Percentiles rank a stretch among this genome's conserved stretches.
These are phyloP conservation scores for Dothideomycetes sp. DNA, from an alignment of 2,329 filamentous ascomycete species.

Conservation along the genomic window DNA sequence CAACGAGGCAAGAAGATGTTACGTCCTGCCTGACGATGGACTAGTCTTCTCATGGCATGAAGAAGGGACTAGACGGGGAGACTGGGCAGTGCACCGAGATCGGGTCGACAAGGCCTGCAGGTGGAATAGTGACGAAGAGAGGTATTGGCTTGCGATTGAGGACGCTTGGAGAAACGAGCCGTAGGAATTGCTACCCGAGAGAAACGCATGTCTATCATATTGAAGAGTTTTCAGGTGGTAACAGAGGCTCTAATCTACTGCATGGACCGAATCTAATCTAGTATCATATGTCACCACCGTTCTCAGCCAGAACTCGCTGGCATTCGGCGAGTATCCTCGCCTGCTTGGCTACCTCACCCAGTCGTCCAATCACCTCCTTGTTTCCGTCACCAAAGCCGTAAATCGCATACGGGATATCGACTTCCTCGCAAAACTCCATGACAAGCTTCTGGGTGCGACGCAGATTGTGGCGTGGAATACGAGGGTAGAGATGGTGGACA, in stretches of 20 bases:
- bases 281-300: conserved; percentile 17
- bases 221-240: too few species aligned
- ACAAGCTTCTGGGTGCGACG: conserved; percentile 64
- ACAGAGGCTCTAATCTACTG: too few species aligned
- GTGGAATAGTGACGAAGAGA: background rate
- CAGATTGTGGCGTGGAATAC: conserved; percentile 76
- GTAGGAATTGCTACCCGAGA: too few species aligned
- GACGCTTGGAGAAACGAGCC: too few species aligned
- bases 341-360: conserved; percentile 60
- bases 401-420: conserved; percentile 72
- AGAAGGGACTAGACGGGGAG: too few species aligned
- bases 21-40: too few species aligned
- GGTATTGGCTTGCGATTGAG: too few species aligned
- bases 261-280: background rate
- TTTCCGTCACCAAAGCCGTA: conserved; percentile 81
- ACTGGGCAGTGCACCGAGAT: too few species aligned
- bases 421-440: conserved; percentile 70
- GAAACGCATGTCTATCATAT: too few species aligned
- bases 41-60: background rate
- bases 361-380: conserved; percentile 62
- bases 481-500: conserved; percentile 75
- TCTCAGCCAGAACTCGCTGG: conserved; percentile 27
- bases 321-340: conserved; percentile 17
- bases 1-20: too few species aligned
- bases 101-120: too few species aligned